phyloP scores from a whole-genome alignment of 2,329 filamentous ascomycete species.

The Pseudogymnoascus sp. region DNA sequence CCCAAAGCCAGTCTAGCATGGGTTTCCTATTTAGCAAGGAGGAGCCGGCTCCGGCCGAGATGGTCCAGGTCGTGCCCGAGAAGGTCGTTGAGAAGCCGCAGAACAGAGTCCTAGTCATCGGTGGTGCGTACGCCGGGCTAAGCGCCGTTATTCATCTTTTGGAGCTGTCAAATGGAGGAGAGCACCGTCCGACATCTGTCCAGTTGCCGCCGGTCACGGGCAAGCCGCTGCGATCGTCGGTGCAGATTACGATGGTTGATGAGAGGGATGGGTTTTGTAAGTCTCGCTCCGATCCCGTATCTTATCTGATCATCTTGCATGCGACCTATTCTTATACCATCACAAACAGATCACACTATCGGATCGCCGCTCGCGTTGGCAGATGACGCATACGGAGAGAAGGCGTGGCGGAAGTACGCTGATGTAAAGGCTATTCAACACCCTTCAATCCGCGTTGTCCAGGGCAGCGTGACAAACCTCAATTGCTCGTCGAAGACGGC shows the following conservation, averaged over 20 bases:
- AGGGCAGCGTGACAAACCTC: constrained; percentile 55
- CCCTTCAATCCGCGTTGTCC: constrained; percentile 54
- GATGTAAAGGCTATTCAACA: constrained; percentile 59
- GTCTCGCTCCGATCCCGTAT: constrained; percentile 24
- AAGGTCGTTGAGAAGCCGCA: not conserved
- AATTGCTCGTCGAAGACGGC: constrained; percentile 53
- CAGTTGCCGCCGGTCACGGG: constrained; percentile 12
- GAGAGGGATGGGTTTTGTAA: constrained; percentile 78
- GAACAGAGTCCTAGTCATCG: constrained; percentile 54
- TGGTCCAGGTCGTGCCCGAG: constrained; percentile 16
- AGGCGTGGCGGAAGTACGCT: constrained; percentile 62
- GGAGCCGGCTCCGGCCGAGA: constrained; percentile 20
- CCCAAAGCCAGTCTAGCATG: not conserved
- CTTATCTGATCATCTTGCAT: constrained; percentile 1
- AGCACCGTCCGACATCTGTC: constrained; percentile 18
- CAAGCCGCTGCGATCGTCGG: constrained; percentile 39
- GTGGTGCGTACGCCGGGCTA: constrained; percentile 66
- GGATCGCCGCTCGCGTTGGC: constrained; percentile 66
- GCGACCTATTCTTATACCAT: not conserved
- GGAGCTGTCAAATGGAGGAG: constrained; percentile 52
- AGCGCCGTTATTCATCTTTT: constrained; percentile 58
- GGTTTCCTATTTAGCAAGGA: constrained; percentile 3
- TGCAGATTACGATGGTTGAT: constrained; percentile 68
- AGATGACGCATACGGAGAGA: constrained; percentile 52
- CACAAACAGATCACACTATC: constrained; percentile 59